These are phyloP conservation scores for Aspergillus alliaceus DNA, from an alignment of 2,329 filamentous ascomycete genomes.

Conservation along the genomic window DNA sequence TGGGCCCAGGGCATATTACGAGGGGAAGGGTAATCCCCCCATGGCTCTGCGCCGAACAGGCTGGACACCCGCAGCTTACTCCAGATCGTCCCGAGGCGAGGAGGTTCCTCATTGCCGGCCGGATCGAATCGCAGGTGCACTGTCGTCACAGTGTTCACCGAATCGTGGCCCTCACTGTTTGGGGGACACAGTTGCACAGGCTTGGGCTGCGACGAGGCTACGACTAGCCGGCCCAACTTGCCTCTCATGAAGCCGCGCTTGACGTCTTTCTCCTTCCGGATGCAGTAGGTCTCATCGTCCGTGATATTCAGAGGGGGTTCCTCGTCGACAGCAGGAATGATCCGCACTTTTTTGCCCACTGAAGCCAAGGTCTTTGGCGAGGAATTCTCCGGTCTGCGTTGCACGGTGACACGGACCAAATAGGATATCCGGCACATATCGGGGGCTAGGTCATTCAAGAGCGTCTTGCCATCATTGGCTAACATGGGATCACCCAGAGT, in stretches of 20 bases:
- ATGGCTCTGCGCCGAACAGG: constrained; percentile 55
- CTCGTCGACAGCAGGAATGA: constrained; percentile 60
- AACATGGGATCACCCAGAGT: constrained; percentile 60
- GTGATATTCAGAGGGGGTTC: constrained; percentile 57
- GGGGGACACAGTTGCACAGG: constrained; percentile 52
- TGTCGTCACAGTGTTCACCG: constrained; percentile 56
- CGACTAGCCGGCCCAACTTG: constrained; percentile 59
- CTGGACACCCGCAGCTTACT: constrained; percentile 60
- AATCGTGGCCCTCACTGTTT: constrained; percentile 33
- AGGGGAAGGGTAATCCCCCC: constrained; percentile 50
- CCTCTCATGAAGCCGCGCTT: constrained; percentile 60
- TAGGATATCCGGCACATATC: constrained; percentile 64
- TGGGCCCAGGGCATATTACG: constrained; percentile 41
- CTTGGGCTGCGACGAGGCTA: constrained; percentile 59
- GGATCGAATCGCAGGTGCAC: constrained; percentile 64
- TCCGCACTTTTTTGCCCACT: constrained; percentile 56
- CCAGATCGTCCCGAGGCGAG: constrained; percentile 52
- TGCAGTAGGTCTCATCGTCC: constrained; percentile 50
- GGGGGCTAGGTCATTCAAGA: constrained; percentile 63
- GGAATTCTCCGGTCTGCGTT: constrained; percentile 9
- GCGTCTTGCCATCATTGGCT: constrained; percentile 48
- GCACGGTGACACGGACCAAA: constrained; percentile 51
- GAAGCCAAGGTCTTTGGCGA: constrained; percentile 47
- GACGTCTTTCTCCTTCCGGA: constrained; percentile 60
- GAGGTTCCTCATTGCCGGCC: constrained; percentile 51